Evolutionary conservation across 2,329 filamentous ascomycete species (phyloP).

Genomic region (Sporothrix euskadiensis): DNA sequence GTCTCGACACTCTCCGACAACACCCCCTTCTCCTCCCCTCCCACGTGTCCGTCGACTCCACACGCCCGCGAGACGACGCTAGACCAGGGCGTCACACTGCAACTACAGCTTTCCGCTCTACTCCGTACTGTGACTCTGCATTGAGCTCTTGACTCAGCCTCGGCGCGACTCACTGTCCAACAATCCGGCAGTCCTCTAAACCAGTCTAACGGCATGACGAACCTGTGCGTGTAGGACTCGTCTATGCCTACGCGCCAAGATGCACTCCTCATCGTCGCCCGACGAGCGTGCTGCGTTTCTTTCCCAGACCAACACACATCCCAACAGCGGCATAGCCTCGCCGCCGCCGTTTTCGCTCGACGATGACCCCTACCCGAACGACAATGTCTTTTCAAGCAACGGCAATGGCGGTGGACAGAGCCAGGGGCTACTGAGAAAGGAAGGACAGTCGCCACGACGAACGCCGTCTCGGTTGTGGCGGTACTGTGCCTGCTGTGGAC

Average conservation of each 20-base stretch:
- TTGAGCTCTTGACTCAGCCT: too few relatives aligned
- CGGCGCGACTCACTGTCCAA: too few relatives aligned
- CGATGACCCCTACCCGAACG: constrained; percentile 4
- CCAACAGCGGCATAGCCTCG: neutral
- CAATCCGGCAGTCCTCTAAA: too few relatives aligned
- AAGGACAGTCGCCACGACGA: neutral
- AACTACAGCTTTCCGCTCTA: too few relatives aligned
- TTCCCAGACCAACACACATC: neutral
- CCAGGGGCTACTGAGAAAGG: constrained; percentile 7
- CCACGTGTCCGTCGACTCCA: too few relatives aligned
- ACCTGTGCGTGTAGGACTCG: too few relatives aligned
- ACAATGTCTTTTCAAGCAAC: neutral
- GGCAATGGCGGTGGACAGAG: neutral
- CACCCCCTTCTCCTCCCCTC: neutral
- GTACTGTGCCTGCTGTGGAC: neutral
- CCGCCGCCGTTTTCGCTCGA: constrained; percentile 17
- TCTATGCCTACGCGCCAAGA: neutral
- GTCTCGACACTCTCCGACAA: neutral
- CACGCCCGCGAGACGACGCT: too few relatives aligned
- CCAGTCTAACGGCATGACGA: too few relatives aligned
- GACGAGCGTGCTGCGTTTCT: constrained; percentile 26
- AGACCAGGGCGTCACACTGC: too few relatives aligned
- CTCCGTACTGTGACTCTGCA: too few relatives aligned
- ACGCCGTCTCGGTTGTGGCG: neutral
- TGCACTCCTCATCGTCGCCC: constrained; percentile 18